Conservation (phyloP, 179 eudicot genomes). For the Beta corolliflora region DNA sequence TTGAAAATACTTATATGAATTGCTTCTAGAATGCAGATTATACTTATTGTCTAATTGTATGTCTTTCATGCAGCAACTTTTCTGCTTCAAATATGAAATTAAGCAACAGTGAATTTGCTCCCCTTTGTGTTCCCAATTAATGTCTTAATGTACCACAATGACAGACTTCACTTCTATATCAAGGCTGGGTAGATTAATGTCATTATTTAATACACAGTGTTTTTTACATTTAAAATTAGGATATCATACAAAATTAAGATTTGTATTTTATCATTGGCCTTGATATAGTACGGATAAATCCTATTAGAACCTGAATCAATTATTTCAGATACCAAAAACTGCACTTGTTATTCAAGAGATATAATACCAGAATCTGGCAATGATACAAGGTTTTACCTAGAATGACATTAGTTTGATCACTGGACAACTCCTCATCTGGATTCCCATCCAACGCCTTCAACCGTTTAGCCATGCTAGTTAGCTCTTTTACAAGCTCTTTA, state of each 20-base stretch:
- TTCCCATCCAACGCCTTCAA: conserved; percentile 55
- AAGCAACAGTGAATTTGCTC: not conserved
- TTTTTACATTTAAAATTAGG: too few species aligned
- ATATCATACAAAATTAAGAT: too few species aligned
- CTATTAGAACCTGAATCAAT: not conserved
- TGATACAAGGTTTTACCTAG: conserved; percentile 54
- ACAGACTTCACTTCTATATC: too few species aligned
- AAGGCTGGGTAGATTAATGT: too few species aligned
- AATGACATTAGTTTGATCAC: conserved; percentile 52
- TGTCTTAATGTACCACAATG: not conserved
- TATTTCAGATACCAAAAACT: not conserved
- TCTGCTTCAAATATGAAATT: not conserved
- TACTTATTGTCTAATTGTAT: not conserved
- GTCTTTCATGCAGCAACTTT: not conserved
- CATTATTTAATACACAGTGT: too few species aligned
- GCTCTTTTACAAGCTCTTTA: conserved; percentile 73
- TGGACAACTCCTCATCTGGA: conserved; percentile 60
- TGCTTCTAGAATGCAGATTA: not conserved
- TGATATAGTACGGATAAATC: not conserved
- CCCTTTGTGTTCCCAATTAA: not conserved
- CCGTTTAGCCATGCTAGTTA: conserved; percentile 59
- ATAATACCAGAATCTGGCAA: not conserved
- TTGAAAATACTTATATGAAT: not conserved
- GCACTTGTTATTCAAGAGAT: conserved; percentile 8
- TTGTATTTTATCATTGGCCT: too few species aligned